A percentile compares a stretch with the other conserved stretches of the same genome.
These are phyloP conservation scores for Choiromyces venosus DNA, from an alignment of 495 filamentous ascomycete genomes.

Conservation along the genomic window DNA sequence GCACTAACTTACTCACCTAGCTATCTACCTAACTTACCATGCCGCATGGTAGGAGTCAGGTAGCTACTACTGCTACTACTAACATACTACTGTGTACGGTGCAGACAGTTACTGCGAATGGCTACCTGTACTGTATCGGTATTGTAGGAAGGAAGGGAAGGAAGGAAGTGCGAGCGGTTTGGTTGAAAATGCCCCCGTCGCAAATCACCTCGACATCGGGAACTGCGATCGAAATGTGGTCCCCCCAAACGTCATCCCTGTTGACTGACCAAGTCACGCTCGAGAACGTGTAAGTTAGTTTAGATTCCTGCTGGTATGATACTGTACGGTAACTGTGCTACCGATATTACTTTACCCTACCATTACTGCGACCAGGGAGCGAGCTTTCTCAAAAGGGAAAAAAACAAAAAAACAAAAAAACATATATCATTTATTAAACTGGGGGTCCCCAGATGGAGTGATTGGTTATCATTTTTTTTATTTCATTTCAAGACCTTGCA, in stretches of 20 bases:
- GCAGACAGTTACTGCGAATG: neutral
- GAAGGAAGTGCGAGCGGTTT: neutral
- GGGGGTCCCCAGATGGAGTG: neutral
- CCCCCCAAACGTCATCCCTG: constrained; percentile 24
- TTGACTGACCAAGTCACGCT: constrained; percentile 29
- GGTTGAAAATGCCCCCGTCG: neutral
- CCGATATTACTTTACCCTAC: neutral
- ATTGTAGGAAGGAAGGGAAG: neutral
- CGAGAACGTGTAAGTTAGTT: neutral
- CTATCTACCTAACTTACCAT: too few species aligned
- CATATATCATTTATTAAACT: neutral
- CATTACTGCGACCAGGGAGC: neutral
- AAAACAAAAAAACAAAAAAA: neutral
- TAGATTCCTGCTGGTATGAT: neutral
- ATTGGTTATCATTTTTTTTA: neutral
- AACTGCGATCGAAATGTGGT: neutral
- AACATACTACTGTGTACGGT: too few species aligned
- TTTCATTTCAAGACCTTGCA: neutral
- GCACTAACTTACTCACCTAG: neutral
- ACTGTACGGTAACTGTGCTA: neutral
- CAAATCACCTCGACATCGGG: neutral
- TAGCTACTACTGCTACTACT: neutral
- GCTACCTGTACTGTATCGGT: neutral
- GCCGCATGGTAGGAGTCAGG: neutral
- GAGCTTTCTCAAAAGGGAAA: neutral